These are phyloP conservation scores for Euphorbia pulcherrima DNA, from an alignment of 345 rosid species.

Conservation along the genomic window DNA sequence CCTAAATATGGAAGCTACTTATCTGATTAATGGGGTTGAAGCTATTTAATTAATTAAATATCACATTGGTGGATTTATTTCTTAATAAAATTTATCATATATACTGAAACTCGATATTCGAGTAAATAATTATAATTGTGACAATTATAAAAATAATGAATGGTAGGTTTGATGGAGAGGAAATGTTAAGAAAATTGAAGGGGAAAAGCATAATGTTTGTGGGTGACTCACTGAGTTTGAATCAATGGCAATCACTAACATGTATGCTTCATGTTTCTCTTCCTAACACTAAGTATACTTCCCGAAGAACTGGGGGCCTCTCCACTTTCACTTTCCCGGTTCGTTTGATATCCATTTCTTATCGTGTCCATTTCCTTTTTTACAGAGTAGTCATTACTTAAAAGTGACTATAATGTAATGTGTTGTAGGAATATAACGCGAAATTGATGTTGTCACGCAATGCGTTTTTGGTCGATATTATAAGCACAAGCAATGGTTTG, in stretches of 20 bases:
- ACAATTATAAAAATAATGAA: not conserved
- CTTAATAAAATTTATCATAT: too few relatives aligned
- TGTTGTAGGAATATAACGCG: constrained; percentile 39
- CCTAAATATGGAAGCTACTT: too few relatives aligned
- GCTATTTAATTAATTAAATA: too few relatives aligned
- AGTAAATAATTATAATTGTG: too few relatives aligned
- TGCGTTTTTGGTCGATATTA: constrained; percentile 67
- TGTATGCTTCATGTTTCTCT: constrained; percentile 68
- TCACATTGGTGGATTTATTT: too few relatives aligned
- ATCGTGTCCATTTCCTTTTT: not conserved
- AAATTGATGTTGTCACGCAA: constrained; percentile 58
- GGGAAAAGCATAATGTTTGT: constrained; percentile 75
- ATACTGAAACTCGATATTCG: too few relatives aligned
- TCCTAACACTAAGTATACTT: constrained; percentile 32
- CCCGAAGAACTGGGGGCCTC: constrained; percentile 39
- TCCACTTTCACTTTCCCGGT: constrained; percentile 60
- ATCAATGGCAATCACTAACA: constrained; percentile 87
- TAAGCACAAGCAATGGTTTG: constrained; percentile 29
- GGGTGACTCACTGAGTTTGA: constrained; percentile 78
- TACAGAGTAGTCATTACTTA: too few relatives aligned
- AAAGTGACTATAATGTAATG: not conserved
- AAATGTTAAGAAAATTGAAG: constrained; percentile 38
- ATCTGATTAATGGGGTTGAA: too few relatives aligned
- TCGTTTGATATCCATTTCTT: not conserved
- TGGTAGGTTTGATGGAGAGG: constrained; percentile 47